phyloP scores from a whole-genome alignment of 352 stramenopile species.

The Globisporangium paddicum region DNA sequence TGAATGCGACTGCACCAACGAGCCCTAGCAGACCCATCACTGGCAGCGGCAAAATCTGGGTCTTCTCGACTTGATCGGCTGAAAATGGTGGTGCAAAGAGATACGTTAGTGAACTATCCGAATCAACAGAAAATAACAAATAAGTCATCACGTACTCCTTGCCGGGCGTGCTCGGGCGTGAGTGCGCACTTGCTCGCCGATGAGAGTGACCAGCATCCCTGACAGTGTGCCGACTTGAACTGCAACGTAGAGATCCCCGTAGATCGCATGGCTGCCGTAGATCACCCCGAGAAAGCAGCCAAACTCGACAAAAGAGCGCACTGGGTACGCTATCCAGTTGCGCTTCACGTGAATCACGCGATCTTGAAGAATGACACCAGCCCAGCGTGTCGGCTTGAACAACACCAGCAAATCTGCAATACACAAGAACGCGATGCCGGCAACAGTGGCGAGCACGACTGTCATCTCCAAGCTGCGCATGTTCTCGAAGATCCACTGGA shows the following conservation, averaged over 20 bases:
- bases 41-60: conserved; percentile 68
- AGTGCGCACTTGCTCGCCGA: conserved; percentile 70
- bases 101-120: neutral
- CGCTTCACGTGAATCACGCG: conserved; percentile 65
- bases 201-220: conserved; percentile 73
- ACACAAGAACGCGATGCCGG: conserved; percentile 81
- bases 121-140: neutral
- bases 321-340: conserved; percentile 73
- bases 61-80: conserved; percentile 50
- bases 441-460: conserved; percentile 65
- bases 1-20: conserved; percentile 77
- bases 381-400: conserved; percentile 59
- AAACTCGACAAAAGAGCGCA: conserved; percentile 82
- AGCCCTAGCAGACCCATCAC: conserved; percentile 79
- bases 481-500: conserved; percentile 88
- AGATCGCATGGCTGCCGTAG: conserved; percentile 85
- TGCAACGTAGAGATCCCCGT: conserved; percentile 68
- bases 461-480: conserved; percentile 82
- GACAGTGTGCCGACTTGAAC: conserved; percentile 82
- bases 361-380: conserved; percentile 81
- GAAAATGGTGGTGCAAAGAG: neutral
- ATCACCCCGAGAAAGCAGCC: conserved; percentile 86
- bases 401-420: conserved; percentile 63
- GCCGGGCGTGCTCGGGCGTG: conserved; percentile 38
- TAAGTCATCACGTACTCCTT: conserved; percentile 24